Conservation (phyloP, 805 yeast species). For the Lipomyces orientalis region DNA sequence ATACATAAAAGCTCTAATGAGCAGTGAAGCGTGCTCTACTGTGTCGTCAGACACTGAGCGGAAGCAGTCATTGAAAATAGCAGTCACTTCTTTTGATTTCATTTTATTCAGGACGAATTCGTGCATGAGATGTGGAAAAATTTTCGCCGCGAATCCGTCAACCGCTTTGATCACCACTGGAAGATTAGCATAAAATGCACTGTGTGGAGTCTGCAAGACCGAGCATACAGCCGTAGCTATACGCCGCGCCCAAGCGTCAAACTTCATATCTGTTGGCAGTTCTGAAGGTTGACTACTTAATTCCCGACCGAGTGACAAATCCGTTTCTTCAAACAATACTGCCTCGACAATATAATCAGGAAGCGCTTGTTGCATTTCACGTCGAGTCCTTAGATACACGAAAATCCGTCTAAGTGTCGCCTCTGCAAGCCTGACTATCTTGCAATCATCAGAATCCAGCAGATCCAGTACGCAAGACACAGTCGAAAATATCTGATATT, state of each 20-base stretch:
- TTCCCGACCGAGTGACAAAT: neutral
- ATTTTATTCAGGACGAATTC: slow-evolving; percentile 3
- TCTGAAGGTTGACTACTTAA: neutral
- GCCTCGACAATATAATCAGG: neutral
- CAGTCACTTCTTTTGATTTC: slow-evolving; percentile 9
- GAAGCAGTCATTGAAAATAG: slow-evolving; percentile 18
- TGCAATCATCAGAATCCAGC: slow-evolving; percentile 17
- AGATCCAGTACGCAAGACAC: neutral
- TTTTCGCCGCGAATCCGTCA: slow-evolving; percentile 17
- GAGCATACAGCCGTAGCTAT: slow-evolving; percentile 6
- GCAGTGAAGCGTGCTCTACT: slow-evolving; percentile 18
- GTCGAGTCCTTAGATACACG: neutral
- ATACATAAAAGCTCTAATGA: slow-evolving; percentile 30
- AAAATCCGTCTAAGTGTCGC: slow-evolving; percentile 6
- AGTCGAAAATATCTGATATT: slow-evolving; percentile 6
- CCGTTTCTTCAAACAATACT: neutral
- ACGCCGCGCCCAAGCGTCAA: slow-evolving; percentile 15
- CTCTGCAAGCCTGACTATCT: slow-evolving; percentile 15
- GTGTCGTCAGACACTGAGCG: slow-evolving; percentile 13
- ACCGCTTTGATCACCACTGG: neutral
- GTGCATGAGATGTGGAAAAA: slow-evolving; percentile 17
- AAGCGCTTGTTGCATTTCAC: slow-evolving; percentile 1
- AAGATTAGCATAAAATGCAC: slow-evolving; percentile 8
- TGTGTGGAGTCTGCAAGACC: neutral
- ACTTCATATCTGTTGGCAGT: slow-evolving; percentile 7